Base-by-base conservation (phyloP, 2,329 filamentous ascomycete genomes). In the Colletotrichum salicis region DNA sequence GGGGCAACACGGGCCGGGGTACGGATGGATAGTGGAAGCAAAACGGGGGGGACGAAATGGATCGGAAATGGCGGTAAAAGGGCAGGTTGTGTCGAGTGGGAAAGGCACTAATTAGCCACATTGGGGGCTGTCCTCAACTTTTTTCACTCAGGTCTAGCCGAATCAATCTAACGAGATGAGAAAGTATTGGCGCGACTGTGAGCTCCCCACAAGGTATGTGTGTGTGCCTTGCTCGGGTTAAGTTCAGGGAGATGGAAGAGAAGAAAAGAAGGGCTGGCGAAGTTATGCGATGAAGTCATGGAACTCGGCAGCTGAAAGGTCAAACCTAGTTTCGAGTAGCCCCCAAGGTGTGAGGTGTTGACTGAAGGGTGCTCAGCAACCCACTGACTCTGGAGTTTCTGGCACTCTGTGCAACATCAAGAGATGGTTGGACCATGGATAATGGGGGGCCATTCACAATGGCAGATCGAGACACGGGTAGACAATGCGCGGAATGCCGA, bases 251-350 rank as follows among this genome's bases (percentile, higher is more conserved):
- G 19, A 15, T 5, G 31, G 24, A 10, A 62, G 12, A 11, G 6
- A 27, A 6, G 1, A 52, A 51, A 15, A 19, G 35, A 55, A 54
- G 33, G 37, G 51, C 12, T 55, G 54, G 29, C 22, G 35, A n/a
- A 19, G 52, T 63, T 58, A 59, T 68, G 69, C 58, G 45, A 41
- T 68, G 57, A 71, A 68, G 58, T 63, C 45, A 55, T 37, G 35
- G 35, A 51, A 63, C 52, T 55, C 31, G 33, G 64, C 48, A 48
- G 54, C 52, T 64, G 52, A 48, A 63, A 59, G 68, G 33, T 52
- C 64, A 33, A 52, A 57, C 64, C 41, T 29, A 24, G 58, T 35
- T 11, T 13, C n/a, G 45, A 60, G 13, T 52, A 57, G 19, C 37
- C 63, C 4, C 6, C 19, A 41, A 66, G 29, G 4, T 19, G 15